phyloP scores from a whole-genome alignment of 2,329 filamentous ascomycete genomes.

The Passalora sequoiae region DNA sequence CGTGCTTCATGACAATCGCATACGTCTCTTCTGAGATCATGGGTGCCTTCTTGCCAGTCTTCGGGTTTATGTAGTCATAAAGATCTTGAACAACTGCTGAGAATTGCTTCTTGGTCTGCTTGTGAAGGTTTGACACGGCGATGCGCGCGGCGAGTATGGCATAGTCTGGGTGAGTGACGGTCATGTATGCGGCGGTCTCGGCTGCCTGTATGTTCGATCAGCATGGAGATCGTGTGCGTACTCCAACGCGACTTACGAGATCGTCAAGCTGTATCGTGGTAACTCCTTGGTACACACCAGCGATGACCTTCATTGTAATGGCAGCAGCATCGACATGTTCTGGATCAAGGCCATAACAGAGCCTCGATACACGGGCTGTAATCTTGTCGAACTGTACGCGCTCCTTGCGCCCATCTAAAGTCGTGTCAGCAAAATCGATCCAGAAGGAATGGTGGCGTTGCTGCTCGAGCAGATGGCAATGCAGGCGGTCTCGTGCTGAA shows the following conservation, averaged over 20 bases:
- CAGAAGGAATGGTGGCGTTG: conserved; percentile 6
- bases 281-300: conserved; percentile 96
- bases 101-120: conserved; percentile 99
- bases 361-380: conserved; percentile 91
- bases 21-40: conserved; percentile 95
- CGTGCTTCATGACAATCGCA: conserved; percentile 90
- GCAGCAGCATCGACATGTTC: conserved; percentile 96
- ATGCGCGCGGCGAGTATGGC: conserved; percentile 97
- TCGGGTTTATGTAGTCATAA: conserved; percentile 93
- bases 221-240: conserved; percentile 1
- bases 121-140: conserved; percentile 98
- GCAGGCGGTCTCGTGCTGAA: not conserved
- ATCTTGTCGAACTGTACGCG: conserved; percentile 99
- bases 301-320: conserved; percentile 99
- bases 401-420: conserved; percentile 93
- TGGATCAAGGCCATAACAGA: conserved; percentile 94
- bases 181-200: conserved; percentile 99
- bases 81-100: conserved; percentile 91
- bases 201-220: conserved; percentile 61
- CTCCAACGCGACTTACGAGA: conserved; percentile 59
- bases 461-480: conserved; percentile 15
- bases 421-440: conserved; percentile 19
- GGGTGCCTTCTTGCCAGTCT: conserved; percentile 73
- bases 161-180: conserved; percentile 97
- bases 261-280: conserved; percentile 96